Conservation (phyloP, 208 protist genomes). For the Acanthamoeba triangularis region DNA sequence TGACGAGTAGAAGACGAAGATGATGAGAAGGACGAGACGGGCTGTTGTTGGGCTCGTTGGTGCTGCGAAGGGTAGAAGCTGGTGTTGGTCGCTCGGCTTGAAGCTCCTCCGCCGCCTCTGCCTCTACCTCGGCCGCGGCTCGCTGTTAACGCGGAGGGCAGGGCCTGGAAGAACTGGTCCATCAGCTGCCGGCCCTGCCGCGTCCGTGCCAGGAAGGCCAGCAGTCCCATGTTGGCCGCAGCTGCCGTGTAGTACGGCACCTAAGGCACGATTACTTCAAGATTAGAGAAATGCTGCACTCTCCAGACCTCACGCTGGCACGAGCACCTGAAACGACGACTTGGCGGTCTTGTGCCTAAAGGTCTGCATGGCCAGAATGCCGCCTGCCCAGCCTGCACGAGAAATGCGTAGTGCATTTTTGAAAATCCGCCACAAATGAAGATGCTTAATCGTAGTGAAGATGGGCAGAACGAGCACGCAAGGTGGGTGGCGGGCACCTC, state of each 20-base stretch:
- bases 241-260: slow-evolving; percentile 45
- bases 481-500: background rate
- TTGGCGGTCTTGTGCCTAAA: slow-evolving; percentile 84
- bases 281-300: background rate
- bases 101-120: background rate
- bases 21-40: background rate
- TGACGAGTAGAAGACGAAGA: no score
- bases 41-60: background rate
- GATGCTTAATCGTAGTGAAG: no score
- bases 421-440: no score
- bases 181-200: slow-evolving; percentile 30
- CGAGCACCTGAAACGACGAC: slow-evolving; percentile 77
- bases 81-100: background rate
- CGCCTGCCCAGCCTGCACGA: slow-evolving; percentile 78
- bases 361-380: slow-evolving; percentile 79
- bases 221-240: slow-evolving; percentile 12
- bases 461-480: background rate
- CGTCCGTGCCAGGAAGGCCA: slow-evolving; percentile 34
- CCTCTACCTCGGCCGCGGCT: background rate
- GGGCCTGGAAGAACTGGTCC: slow-evolving; percentile 48
- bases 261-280: background rate
- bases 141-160: background rate
- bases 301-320: background rate
- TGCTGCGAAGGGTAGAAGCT: slow-evolving; percentile 4
- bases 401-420: background rate